These are phyloP conservation scores for Neopestalotiopsis sp. DNA, from an alignment of 2,329 filamentous ascomycete genomes.

Conservation along the genomic window DNA sequence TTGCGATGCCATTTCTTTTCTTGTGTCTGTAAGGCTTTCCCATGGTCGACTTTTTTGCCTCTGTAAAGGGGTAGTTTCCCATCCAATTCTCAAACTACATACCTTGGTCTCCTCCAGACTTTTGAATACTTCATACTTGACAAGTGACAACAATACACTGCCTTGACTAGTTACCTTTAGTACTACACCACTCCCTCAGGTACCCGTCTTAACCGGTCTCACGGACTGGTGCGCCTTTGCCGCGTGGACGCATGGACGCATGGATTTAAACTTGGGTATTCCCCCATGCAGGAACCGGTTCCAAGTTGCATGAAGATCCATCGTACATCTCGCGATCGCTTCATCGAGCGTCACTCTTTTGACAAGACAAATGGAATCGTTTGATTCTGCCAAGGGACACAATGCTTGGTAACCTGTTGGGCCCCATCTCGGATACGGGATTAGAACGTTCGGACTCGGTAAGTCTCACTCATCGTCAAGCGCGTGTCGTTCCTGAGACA, in stretches of 20 bases:
- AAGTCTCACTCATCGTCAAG: background rate
- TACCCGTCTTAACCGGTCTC: background rate
- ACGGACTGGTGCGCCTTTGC: background rate
- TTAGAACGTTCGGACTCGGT: background rate
- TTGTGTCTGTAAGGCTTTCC: too few relatives aligned
- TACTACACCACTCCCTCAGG: background rate
- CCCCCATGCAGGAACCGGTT: background rate
- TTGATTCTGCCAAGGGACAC: background rate
- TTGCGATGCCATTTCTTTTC: too few relatives aligned
- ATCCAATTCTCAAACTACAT: too few relatives aligned
- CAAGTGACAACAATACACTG: background rate
- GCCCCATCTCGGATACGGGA: background rate
- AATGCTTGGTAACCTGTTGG: background rate
- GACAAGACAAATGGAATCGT: background rate
- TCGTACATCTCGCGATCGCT: background rate
- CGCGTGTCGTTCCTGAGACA: background rate
- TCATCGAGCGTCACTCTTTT: background rate
- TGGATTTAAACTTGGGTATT: conserved; percentile 3
- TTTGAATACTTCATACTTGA: too few relatives aligned
- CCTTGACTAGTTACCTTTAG: background rate
- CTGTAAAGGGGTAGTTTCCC: too few relatives aligned
- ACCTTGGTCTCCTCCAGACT: too few relatives aligned
- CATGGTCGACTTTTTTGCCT: too few relatives aligned
- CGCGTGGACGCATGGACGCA: background rate
- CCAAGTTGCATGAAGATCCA: background rate